A percentile compares a stretch with the other conserved stretches of the same genome.
Evolutionary conservation across 306 rosid genomes (phyloP).

Genomic region (Quercus berberidifolia): DNA sequence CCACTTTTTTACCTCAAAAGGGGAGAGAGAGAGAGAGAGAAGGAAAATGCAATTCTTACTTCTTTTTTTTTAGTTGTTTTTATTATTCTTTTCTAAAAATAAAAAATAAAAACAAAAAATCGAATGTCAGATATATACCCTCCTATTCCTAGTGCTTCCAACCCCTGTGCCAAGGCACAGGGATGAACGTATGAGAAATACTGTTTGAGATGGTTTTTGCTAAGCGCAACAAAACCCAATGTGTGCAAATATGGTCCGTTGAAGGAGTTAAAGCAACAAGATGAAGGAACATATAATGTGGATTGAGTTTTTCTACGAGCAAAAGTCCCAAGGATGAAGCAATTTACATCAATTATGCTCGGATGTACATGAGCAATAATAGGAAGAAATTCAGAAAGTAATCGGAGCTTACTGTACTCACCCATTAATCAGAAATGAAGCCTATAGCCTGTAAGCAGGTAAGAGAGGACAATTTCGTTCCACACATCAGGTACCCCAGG

Average conservation of each 20-base stretch:
- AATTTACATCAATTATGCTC: constrained; percentile 4
- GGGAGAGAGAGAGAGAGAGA: not conserved
- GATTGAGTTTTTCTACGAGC: not conserved
- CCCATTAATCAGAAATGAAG: constrained; percentile 27
- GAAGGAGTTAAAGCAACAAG: not conserved
- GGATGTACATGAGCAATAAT: not conserved
- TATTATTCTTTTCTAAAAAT: too few species aligned
- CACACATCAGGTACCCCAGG: constrained; percentile 89
- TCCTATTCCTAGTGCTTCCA: too few species aligned
- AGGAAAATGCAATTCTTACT: too few species aligned
- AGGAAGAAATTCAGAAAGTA: not conserved
- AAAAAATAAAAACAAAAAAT: too few species aligned
- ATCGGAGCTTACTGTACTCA: constrained; percentile 34
- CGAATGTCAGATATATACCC: too few species aligned
- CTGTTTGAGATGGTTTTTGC: too few species aligned
- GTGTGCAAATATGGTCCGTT: too few species aligned
- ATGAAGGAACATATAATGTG: not conserved
- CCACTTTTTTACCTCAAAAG: not conserved
- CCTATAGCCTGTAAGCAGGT: constrained; percentile 38
- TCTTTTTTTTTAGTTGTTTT: too few species aligned
- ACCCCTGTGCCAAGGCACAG: too few species aligned
- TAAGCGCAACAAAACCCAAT: too few species aligned
- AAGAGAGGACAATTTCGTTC: constrained; percentile 70
- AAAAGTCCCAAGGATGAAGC: not conserved
- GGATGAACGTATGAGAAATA: too few species aligned